These are phyloP conservation scores for Pichia paraexigua DNA, from an alignment of 805 yeast species.

Conservation along the genomic window DNA sequence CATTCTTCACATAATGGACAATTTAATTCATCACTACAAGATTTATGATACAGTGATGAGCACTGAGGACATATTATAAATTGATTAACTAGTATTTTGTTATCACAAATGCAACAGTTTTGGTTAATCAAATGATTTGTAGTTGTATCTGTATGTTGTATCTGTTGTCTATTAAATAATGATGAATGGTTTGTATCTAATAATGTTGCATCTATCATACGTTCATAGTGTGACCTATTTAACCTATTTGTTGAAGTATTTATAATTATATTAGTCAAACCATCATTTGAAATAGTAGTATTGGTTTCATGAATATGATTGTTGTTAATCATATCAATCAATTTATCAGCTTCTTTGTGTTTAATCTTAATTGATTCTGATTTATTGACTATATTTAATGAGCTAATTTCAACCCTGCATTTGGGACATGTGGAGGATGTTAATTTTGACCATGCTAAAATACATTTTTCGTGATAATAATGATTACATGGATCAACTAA, in stretches of 20 bases:
- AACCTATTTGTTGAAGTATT: background rate
- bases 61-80: conserved; percentile 28
- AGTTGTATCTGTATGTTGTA: conserved; percentile 7
- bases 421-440: conserved; percentile 31
- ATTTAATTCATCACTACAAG: conserved; percentile 22
- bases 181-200: background rate
- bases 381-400: conserved; percentile 20
- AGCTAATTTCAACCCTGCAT: conserved; percentile 24
- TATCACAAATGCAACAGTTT: conserved; percentile 28
- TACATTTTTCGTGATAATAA: conserved; percentile 29
- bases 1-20: conserved; percentile 33
- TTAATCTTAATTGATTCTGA: conserved; percentile 8
- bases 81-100: conserved; percentile 12
- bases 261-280: background rate
- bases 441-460: conserved; percentile 27
- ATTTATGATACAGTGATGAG: conserved; percentile 26
- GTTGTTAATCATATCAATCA: conserved; percentile 3
- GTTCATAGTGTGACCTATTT: background rate
- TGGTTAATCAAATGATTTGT: conserved; percentile 19
- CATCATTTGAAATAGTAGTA: background rate
- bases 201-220: background rate
- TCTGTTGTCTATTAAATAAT: background rate
- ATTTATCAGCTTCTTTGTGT: conserved; percentile 5
- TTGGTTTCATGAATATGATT: background rate
- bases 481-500: conserved; percentile 29